Percentiles rank a stretch among this genome's conserved stretches.
phyloP scores from a whole-genome alignment of 2,329 filamentous ascomycete genomes.

The Clarireedia monteithiana region DNA sequence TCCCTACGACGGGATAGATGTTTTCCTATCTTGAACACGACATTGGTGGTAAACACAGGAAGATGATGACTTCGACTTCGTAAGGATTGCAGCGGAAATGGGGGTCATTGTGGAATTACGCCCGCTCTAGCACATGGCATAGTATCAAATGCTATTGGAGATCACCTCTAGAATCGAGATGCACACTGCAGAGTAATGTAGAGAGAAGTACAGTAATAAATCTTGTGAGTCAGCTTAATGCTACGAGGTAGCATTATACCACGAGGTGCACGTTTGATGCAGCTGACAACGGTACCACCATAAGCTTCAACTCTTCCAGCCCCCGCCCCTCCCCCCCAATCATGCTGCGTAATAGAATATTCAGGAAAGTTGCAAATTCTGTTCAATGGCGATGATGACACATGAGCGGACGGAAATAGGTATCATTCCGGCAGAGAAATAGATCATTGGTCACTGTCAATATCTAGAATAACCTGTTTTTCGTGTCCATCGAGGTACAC shows the following conservation, averaged over 20 bases:
- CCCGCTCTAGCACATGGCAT: background rate
- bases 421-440: background rate
- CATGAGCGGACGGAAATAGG: background rate
- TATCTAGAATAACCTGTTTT: too few species aligned
- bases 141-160: background rate
- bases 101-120: background rate
- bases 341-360: background rate
- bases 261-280: background rate
- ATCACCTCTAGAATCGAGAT: background rate
- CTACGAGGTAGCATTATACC: background rate
- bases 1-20: background rate
- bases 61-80: background rate
- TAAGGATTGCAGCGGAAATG: background rate
- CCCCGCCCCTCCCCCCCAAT: background rate
- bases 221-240: background rate
- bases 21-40: slow-evolving; percentile 1
- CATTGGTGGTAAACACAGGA: background rate
- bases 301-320: background rate
- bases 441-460: too few species aligned
- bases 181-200: background rate
- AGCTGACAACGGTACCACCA: slow-evolving; percentile 2
- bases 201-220: too few species aligned
- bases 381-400: background rate
- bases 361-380: background rate
- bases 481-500: too few species aligned